Evolutionary conservation across 73 alveolate species (phyloP), one percentile per base, ranked within the genome.

Genomic region (Effrenium voratum): DNA sequence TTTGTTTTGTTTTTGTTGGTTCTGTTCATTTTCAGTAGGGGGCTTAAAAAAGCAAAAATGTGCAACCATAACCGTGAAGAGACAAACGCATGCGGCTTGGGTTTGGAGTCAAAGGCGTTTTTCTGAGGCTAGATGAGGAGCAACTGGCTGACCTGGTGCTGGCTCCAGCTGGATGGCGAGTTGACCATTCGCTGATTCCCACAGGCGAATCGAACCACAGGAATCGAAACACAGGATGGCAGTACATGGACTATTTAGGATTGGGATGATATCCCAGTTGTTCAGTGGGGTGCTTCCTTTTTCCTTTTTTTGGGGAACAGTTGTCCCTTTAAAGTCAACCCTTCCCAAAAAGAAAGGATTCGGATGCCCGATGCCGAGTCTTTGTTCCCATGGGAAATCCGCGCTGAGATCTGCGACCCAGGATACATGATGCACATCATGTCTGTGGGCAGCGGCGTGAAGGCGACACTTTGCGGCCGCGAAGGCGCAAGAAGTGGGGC

Each of bases 161-260:
- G 52, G 97, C 97, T 15, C 97, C 97, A n/a, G 83, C 30, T 32
- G 97, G 97, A 28, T 90, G 97, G 97, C 97, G 68, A 60, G 97
- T 90, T 55, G 97, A 90, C 44, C 79, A 57, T 41, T 66, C 87
- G 76, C 66, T 87, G 57, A 68, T 90, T 6, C 97, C 97, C 87
- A 90, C 97, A 26, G 97, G 97, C 47, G 24, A 40, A 19, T 57
- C 72, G 19, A 32, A 26, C 28, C 34, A 57, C 34, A 3, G 19
- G 1, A 57, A 32, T 3, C 34, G 28, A 57, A 57, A 5, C 72
- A 24, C n/a, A n/a, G n/a, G n/a, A n/a, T n/a, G 72, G 28, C 19
- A 32, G 72, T 57, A 57, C 28, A 32, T 19, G 68, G 68, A 55
- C 26, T 6, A 13, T 32, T 26, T 57, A 57, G 72, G 2, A 32